These are phyloP conservation scores for Vicia sativa DNA, from an alignment of 306 rosid species.

Conservation along the genomic window DNA sequence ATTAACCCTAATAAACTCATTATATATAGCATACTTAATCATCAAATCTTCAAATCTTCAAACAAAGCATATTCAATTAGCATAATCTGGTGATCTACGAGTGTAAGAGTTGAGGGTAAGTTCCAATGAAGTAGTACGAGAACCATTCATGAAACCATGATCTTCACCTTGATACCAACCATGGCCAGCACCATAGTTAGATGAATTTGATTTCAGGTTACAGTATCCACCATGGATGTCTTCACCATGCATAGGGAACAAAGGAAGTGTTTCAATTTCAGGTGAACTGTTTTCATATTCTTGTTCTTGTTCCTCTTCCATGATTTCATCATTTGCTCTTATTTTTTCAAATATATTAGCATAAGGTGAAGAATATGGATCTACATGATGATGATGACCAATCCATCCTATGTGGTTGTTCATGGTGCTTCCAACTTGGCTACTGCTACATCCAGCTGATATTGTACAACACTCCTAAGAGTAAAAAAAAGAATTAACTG, in stretches of 20 bases:
- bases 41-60: neutral
- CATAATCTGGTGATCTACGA: slow-evolving; percentile 56
- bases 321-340: slow-evolving; percentile 44
- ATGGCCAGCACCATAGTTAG: slow-evolving; percentile 52
- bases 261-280: slow-evolving; percentile 90
- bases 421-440: slow-evolving; percentile 9
- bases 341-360: slow-evolving; percentile 57
- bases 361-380: slow-evolving; percentile 56
- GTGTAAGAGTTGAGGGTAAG: slow-evolving; percentile 84
- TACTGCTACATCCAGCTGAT: slow-evolving; percentile 20
- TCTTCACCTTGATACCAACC: slow-evolving; percentile 54
- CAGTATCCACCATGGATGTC: slow-evolving; percentile 58
- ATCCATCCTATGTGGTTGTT: slow-evolving; percentile 10
- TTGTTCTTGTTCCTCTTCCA: slow-evolving; percentile 41
- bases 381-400: slow-evolving; percentile 13
- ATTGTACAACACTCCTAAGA: slow-evolving; percentile 17
- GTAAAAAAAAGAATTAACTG: neutral
- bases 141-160: slow-evolving; percentile 40
- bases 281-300: slow-evolving; percentile 31
- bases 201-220: slow-evolving; percentile 57
- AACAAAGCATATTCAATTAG: slow-evolving; percentile 35
- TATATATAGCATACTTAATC: neutral
- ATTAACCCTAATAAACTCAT: slow-evolving; percentile 13
- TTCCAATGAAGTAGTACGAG: slow-evolving; percentile 78
- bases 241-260: slow-evolving; percentile 89